A percentile compares a stretch with the other conserved stretches of the same genome.
phyloP scores from a whole-genome alignment of 768 basidiomycete species.

The Tulasnella sp. region DNA sequence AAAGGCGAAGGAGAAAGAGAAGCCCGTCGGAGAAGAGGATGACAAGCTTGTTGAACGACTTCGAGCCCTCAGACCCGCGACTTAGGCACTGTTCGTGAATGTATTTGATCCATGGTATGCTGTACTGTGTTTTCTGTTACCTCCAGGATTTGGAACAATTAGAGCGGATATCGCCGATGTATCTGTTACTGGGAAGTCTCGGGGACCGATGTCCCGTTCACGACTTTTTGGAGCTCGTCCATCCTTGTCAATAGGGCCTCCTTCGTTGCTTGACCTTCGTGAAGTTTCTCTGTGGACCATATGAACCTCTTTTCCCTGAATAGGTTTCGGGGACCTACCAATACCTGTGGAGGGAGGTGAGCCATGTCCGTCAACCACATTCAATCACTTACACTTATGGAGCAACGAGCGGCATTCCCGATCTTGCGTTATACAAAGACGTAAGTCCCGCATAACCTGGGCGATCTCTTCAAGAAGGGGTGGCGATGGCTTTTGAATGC shows the following conservation, averaged over 20 bases:
- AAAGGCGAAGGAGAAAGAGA: slow-evolving; percentile 34
- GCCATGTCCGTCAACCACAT: neutral
- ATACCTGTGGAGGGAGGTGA: neutral
- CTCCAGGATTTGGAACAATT: no score
- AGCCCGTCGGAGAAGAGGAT: slow-evolving; percentile 57
- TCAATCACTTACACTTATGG: neutral
- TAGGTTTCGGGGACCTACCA: neutral
- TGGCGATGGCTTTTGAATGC: no score
- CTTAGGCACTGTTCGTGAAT: no score
- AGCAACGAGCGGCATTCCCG: neutral
- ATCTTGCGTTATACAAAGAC: no score
- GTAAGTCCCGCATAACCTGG: no score
- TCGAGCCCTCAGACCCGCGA: slow-evolving; percentile 37
- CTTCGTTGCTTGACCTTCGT: neutral
- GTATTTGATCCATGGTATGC: no score
- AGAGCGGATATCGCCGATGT: no score
- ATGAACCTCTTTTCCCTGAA: neutral
- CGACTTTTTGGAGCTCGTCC: no score
- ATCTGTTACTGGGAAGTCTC: no score
- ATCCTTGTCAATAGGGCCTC: neutral
- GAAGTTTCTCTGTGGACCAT: neutral
- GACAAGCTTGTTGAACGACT: slow-evolving; percentile 71
- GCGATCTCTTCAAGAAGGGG: no score
- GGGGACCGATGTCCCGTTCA: no score
- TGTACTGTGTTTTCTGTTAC: no score